Percentiles rank a stretch among this genome's conserved stretches.
phyloP scores from a whole-genome alignment of 2,329 filamentous ascomycete genomes.

The Arthrobotrys musiformis region DNA sequence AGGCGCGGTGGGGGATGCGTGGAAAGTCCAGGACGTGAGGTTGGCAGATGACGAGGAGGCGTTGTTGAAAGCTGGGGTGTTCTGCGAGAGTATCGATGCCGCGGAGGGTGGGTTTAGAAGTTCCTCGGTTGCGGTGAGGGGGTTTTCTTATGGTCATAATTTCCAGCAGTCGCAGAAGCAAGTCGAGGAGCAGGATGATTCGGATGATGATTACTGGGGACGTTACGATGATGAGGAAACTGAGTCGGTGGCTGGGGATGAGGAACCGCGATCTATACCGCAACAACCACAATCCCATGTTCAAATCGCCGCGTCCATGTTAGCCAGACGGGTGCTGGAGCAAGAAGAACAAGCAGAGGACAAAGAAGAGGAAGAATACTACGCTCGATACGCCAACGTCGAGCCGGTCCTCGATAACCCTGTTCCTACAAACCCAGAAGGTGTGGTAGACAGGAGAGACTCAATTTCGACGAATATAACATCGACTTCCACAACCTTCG shows the following conservation, averaged over 20 bases:
- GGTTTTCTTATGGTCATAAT: neutral
- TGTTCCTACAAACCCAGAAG: neutral
- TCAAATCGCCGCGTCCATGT: constrained; percentile 56
- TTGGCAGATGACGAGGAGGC: constrained; percentile 44
- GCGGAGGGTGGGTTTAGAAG: constrained; percentile 57
- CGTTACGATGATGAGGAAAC: constrained; percentile 71
- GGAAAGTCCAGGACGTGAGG: constrained; percentile 46
- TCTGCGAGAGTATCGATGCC: constrained; percentile 54
- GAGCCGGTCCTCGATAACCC: constrained; percentile 78
- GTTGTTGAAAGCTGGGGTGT: constrained; percentile 32
- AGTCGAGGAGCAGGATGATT: constrained; percentile 70
- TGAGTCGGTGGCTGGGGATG: constrained; percentile 65
- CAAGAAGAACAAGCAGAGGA: constrained; percentile 61
- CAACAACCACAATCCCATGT: constrained; percentile 61
- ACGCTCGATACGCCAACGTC: constrained; percentile 78
- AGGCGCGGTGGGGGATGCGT: constrained; percentile 16
- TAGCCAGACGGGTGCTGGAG: constrained; percentile 33
- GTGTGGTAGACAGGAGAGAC: constrained; percentile 22
- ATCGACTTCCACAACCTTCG: constrained; percentile 8
- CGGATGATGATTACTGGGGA: constrained; percentile 83
- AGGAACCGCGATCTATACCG: constrained; percentile 56
- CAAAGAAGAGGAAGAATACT: constrained; percentile 75
- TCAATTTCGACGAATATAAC: constrained; percentile 38
- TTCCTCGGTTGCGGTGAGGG: neutral
- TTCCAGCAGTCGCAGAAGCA: constrained; percentile 53